Evolutionary conservation across 331 rosid species (phyloP).

Genomic region (Stylosanthes scabra): DNA sequence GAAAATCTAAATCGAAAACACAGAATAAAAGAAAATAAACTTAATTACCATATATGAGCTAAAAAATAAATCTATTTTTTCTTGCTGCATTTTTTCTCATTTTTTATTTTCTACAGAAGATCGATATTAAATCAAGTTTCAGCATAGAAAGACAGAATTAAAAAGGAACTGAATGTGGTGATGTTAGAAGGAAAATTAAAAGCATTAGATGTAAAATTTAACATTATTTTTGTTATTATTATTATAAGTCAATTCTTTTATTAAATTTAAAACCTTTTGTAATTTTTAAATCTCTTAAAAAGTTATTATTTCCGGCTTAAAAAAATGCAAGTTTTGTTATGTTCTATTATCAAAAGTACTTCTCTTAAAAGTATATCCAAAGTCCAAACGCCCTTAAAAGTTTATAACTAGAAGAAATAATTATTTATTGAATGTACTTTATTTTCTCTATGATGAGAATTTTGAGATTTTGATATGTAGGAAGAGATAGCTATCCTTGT

Average conservation of each 20-base stretch:
- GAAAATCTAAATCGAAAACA: too few relatives aligned
- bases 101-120: conserved; percentile 7
- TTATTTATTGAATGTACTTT: too few relatives aligned
- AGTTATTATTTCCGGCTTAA: too few relatives aligned
- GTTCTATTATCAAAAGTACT: neutral
- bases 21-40: too few relatives aligned
- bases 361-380: too few relatives aligned
- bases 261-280: too few relatives aligned
- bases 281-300: too few relatives aligned
- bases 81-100: too few relatives aligned
- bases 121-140: conserved; percentile 9
- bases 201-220: conserved; percentile 42
- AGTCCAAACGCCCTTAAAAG: neutral
- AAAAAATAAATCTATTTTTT: too few relatives aligned
- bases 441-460: neutral
- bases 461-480: conserved; percentile 37
- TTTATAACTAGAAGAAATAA: too few relatives aligned
- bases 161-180: neutral
- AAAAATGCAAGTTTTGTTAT: too few relatives aligned
- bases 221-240: neutral
- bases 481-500: conserved; percentile 38
- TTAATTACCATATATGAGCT: neutral
- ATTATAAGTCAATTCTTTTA: neutral
- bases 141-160: neutral
- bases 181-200: conserved; percentile 41